A percentile compares a stretch with the other conserved stretches of the same genome.
Conservation (phyloP, 495 filamentous ascomycete genomes). For the Xylaria nigripes region DNA sequence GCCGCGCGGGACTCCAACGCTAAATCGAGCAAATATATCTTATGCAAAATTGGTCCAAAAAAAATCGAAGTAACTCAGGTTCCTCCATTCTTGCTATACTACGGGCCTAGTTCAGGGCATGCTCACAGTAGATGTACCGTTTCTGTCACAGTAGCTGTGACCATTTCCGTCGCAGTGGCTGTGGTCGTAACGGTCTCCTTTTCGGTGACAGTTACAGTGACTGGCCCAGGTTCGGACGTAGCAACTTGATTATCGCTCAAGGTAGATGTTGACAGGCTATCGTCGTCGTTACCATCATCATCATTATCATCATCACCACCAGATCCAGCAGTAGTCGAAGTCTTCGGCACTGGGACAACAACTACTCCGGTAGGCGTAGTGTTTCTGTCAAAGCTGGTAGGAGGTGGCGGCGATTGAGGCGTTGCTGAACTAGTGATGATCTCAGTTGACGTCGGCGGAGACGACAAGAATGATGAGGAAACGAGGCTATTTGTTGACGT, state of each 20-base stretch:
- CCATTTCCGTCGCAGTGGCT: not conserved
- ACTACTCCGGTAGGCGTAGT: constrained; percentile 8
- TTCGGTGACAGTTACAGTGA: constrained; percentile 11
- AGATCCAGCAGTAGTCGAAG: not conserved
- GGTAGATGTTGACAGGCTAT: not conserved
- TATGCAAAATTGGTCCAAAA: not conserved
- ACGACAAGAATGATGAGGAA: not conserved
- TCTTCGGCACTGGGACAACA: not conserved
- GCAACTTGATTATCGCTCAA: not conserved
- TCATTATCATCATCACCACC: not conserved
- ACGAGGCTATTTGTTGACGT: not conserved
- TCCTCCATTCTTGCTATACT: not conserved
- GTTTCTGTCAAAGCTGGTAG: not conserved
- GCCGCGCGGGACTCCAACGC: not conserved
- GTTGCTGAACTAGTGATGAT: not conserved
- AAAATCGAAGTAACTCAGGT: not conserved
- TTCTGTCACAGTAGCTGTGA: constrained; percentile 7
- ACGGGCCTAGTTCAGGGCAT: not conserved
- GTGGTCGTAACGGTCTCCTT: constrained; percentile 8
- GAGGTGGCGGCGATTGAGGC: not conserved
- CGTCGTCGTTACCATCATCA: not conserved
- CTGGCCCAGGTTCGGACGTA: not conserved
- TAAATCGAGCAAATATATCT: not conserved
- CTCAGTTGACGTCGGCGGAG: not conserved
- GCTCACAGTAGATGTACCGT: constrained; percentile 1